Percentiles rank a stretch among this genome's conserved stretches.
Conservation (phyloP, 169 alveolate species). For the Plasmodium gonderi region DNA sequence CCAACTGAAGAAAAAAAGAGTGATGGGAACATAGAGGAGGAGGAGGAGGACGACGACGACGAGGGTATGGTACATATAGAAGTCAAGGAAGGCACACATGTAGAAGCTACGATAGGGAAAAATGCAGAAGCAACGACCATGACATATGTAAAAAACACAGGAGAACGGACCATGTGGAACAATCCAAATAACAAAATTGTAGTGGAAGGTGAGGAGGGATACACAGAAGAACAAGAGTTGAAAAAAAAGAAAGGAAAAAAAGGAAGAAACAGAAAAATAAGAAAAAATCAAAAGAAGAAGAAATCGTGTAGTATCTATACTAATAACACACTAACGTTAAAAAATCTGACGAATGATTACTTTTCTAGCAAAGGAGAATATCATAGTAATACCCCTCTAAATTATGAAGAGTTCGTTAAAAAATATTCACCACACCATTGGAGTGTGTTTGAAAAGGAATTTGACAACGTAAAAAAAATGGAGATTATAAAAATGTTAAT, state of each 20-base stretch:
- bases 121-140: too few relatives aligned
- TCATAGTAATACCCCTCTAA: not conserved
- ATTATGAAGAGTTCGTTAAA: not conserved
- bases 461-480: slow-evolving; percentile 23
- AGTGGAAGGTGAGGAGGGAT: too few relatives aligned
- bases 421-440: not conserved
- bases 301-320: not conserved
- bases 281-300: not conserved
- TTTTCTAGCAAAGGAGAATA: not conserved
- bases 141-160: too few relatives aligned
- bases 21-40: not conserved
- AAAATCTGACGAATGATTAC: not conserved
- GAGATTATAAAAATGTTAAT: slow-evolving; percentile 50
- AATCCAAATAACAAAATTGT: too few relatives aligned
- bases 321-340: not conserved
- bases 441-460: not conserved
- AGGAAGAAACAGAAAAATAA: not conserved
- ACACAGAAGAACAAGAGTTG: too few relatives aligned
- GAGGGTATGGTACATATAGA: too few relatives aligned
- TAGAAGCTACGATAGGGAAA: too few relatives aligned
- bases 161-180: too few relatives aligned
- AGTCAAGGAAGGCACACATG: too few relatives aligned
- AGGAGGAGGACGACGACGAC: not conserved
- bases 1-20: not conserved
- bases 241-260: not conserved